Evolutionary conservation across 805 yeast species (phyloP).

Genomic region (Maudiozyma pseudohumilis): DNA sequence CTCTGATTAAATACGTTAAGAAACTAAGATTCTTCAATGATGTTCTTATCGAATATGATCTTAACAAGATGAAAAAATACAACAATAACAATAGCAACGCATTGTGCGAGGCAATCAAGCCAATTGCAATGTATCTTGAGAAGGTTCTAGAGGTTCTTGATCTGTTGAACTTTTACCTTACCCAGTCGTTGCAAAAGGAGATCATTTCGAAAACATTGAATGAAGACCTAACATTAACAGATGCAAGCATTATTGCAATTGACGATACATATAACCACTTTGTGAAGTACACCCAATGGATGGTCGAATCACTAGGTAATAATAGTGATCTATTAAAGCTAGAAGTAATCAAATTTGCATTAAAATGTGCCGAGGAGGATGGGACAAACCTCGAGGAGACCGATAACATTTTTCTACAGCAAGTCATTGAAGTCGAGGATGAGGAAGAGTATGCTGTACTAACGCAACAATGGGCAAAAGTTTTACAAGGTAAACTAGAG

Average conservation of each 20-base stretch:
- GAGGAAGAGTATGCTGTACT: slow-evolving; percentile 18
- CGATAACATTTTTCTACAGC: slow-evolving; percentile 26
- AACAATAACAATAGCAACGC: neutral
- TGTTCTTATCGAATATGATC: slow-evolving; percentile 8
- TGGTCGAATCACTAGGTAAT: slow-evolving; percentile 22
- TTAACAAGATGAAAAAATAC: slow-evolving; percentile 2
- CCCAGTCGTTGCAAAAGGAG: slow-evolving; percentile 27
- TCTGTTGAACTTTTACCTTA: slow-evolving; percentile 24
- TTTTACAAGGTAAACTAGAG: slow-evolving; percentile 13
- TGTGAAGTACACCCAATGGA: slow-evolving; percentile 30
- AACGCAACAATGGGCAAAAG: slow-evolving; percentile 20
- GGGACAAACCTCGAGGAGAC: slow-evolving; percentile 21
- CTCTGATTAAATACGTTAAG: slow-evolving; percentile 28
- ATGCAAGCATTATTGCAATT: slow-evolving; percentile 15
- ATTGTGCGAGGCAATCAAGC: slow-evolving; percentile 10
- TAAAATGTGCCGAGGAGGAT: slow-evolving; percentile 27
- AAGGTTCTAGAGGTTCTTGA: slow-evolving; percentile 25
- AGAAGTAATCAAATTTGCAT: slow-evolving; percentile 25
- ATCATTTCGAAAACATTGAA: slow-evolving; percentile 28
- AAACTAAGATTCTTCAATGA: slow-evolving; percentile 28
- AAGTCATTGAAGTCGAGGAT: slow-evolving; percentile 20
- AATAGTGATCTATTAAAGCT: slow-evolving; percentile 14
- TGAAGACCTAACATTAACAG: slow-evolving; percentile 16
- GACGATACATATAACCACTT: slow-evolving; percentile 27
- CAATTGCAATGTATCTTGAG: slow-evolving; percentile 16